Percentiles rank a stretch among this genome's conserved stretches.
Conservation (phyloP, 805 yeast genomes). For the Ogataea zsoltii region DNA sequence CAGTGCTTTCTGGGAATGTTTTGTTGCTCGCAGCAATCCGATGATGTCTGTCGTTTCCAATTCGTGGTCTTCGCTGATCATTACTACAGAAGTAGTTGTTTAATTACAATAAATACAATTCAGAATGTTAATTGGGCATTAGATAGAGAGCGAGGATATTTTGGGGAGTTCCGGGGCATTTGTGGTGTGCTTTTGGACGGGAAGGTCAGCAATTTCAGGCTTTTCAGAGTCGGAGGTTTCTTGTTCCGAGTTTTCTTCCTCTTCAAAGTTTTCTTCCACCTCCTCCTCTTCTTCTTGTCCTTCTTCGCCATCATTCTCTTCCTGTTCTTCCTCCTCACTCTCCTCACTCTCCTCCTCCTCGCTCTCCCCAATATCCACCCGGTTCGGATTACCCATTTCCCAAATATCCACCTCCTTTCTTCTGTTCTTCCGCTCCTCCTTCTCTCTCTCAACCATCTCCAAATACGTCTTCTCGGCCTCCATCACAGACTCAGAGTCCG, state of each 20-base stretch:
- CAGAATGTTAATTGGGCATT: too few relatives aligned
- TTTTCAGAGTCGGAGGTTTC: too few relatives aligned
- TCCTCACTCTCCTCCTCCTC: slow-evolving; percentile 29
- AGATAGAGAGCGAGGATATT: not conserved
- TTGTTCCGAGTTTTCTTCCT: not conserved
- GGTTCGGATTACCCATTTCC: slow-evolving; percentile 78
- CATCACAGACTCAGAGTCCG: slow-evolving; percentile 73
- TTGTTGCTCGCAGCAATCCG: too few relatives aligned
- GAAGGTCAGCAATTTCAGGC: too few relatives aligned
- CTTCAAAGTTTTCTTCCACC: slow-evolving; percentile 1
- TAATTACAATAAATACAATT: not conserved
- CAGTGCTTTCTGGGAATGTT: too few relatives aligned
- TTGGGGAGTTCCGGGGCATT: not conserved
- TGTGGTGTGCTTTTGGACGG: too few relatives aligned
- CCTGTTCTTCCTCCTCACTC: slow-evolving; percentile 26
- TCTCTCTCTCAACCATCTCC: slow-evolving; percentile 64
- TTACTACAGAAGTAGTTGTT: slow-evolving; percentile 85
- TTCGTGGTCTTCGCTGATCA: not conserved
- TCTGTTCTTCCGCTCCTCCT: slow-evolving; percentile 56
- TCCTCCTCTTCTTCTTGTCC: not conserved
- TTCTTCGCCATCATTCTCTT: slow-evolving; percentile 25
- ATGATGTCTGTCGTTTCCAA: too few relatives aligned
- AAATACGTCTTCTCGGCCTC: slow-evolving; percentile 77
- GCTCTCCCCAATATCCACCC: slow-evolving; percentile 31
- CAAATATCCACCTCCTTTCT: slow-evolving; percentile 63